These are phyloP conservation scores for Kwoniella shandongensis DNA, from an alignment of 768 basidiomycete genomes.

Conservation along the genomic window DNA sequence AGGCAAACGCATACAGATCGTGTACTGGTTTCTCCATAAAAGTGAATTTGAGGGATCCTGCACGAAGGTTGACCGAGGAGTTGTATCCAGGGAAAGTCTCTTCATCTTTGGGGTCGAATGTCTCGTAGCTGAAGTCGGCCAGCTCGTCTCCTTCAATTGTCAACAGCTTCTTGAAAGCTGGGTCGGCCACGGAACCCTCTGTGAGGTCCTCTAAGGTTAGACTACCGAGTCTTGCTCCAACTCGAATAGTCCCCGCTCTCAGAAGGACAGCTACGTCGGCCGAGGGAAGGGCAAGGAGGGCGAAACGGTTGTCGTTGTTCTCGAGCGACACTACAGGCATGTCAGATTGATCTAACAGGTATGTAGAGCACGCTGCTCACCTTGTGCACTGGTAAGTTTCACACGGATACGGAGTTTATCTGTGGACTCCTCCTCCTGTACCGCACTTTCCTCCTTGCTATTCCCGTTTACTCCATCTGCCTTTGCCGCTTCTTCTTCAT, in stretches of 20 bases:
- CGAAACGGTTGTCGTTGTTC: conserved; percentile 68
- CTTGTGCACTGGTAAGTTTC: conserved; percentile 78
- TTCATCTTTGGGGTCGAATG: conserved; percentile 69
- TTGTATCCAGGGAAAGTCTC: conserved; percentile 74
- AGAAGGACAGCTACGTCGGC: conserved; percentile 80
- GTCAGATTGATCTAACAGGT: conserved; percentile 5
- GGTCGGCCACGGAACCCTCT: conserved; percentile 56
- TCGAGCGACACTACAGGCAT: conserved; percentile 66
- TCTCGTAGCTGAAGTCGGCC: conserved; percentile 91
- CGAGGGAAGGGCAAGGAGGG: conserved; percentile 84
- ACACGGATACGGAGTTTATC: conserved; percentile 77
- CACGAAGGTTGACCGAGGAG: conserved; percentile 73
- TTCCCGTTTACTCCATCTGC: conserved; percentile 7
- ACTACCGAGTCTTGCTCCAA: conserved; percentile 79
- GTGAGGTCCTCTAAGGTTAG: conserved; percentile 70
- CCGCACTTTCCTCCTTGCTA: not conserved
- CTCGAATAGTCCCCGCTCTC: conserved; percentile 67
- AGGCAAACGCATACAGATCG: conserved; percentile 75
- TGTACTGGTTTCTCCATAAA: conserved; percentile 90
- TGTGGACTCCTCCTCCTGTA: conserved; percentile 22
- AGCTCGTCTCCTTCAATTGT: conserved; percentile 93
- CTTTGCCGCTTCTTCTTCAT: conserved; percentile 6
- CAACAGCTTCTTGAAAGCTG: conserved; percentile 77
- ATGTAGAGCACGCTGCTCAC: conserved; percentile 56
- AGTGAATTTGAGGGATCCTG: conserved; percentile 86